Evolutionary conservation across 257 asterid genomes (phyloP).

Genomic region (Petunia axillaris): DNA sequence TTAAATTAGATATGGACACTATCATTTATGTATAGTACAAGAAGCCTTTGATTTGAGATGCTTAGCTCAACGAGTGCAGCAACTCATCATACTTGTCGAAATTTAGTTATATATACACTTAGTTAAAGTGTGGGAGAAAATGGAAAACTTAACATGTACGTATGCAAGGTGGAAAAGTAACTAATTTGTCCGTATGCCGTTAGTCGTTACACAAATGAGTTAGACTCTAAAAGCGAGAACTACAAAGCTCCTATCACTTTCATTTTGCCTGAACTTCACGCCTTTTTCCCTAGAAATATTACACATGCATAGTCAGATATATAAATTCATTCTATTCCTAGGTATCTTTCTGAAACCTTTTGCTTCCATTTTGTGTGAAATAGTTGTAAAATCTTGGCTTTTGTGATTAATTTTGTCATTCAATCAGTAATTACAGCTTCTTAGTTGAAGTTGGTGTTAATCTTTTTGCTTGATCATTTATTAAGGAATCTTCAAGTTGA

Average conservation of each 20-base stretch:
- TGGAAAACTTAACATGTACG: no score
- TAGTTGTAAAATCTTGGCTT: neutral
- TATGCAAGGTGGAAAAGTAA: neutral
- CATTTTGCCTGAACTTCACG: neutral
- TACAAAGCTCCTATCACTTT: constrained; percentile 30
- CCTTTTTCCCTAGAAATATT: no score
- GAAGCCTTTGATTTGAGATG: no score
- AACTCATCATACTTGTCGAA: no score
- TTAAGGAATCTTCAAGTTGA: neutral
- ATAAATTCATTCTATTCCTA: neutral
- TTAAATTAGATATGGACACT: no score
- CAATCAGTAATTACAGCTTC: neutral
- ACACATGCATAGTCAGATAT: no score
- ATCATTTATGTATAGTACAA: no score
- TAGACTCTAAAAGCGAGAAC: constrained; percentile 22
- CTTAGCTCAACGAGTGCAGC: no score
- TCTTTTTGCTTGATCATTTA: neutral
- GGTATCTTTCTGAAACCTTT: constrained; percentile 4
- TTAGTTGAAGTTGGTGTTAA: neutral
- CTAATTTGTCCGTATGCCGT: constrained; percentile 29
- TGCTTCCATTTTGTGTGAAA: neutral
- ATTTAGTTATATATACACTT: no score
- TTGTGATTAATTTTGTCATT: neutral
- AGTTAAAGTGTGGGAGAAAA: no score
- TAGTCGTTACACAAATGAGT: constrained; percentile 39